Conservation (phyloP, 2,329 filamentous ascomycete genomes). For the Aspergillus intermedius region DNA sequence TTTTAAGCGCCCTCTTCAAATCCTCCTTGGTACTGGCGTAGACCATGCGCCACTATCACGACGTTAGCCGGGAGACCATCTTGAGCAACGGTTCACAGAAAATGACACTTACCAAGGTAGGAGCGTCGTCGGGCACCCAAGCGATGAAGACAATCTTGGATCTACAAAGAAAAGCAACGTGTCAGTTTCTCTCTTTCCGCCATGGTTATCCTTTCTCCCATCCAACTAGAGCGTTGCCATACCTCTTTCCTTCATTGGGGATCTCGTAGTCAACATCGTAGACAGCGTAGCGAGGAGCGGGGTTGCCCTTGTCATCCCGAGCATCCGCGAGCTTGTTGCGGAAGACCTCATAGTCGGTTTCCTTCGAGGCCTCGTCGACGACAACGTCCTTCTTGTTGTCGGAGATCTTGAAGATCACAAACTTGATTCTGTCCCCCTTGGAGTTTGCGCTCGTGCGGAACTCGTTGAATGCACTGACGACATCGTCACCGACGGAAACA, state of each 20-base stretch:
- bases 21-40: conserved; percentile 46
- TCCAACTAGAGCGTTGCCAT: conserved; percentile 9
- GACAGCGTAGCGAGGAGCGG: conserved; percentile 44
- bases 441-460: conserved; percentile 38
- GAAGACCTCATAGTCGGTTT: conserved; percentile 44
- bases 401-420: conserved; percentile 48
- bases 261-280: conserved; percentile 47
- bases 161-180: conserved; percentile 19
- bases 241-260: conserved; percentile 45
- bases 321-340: conserved; percentile 39
- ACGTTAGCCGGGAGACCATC: conserved; percentile 7
- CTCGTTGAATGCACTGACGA: conserved; percentile 42
- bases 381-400: conserved; percentile 46
- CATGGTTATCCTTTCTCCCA: background rate
- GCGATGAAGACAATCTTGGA: conserved; percentile 49
- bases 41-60: conserved; percentile 41
- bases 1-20: conserved; percentile 44
- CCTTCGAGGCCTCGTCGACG: conserved; percentile 40
- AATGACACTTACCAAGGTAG: conserved; percentile 32
- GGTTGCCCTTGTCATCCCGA: conserved; percentile 38
- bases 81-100: background rate
- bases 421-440: conserved; percentile 33
- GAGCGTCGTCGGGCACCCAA: conserved; percentile 38
- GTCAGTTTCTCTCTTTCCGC: conserved; percentile 9
- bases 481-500: conserved; percentile 42